Evolutionary conservation across 179 eudicot genomes (phyloP).

Genomic region (Pouteria campechiana): DNA sequence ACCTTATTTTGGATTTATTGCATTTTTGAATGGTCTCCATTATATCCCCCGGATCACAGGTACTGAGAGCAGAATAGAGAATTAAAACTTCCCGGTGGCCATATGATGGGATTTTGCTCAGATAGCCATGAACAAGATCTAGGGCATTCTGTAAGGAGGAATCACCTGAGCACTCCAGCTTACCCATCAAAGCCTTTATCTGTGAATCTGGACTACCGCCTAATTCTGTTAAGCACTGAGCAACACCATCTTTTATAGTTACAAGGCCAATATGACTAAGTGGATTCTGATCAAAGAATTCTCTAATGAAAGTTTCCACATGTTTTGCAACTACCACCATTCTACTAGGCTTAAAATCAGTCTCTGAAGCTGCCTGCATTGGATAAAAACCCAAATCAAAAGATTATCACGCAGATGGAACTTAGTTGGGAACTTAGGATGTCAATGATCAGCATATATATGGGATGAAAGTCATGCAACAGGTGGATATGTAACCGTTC

Average conservation of each 20-base stretch:
- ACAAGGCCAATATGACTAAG: constrained; percentile 85
- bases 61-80: constrained; percentile 74
- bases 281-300: constrained; percentile 93
- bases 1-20: constrained; percentile 81
- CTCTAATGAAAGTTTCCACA: constrained; percentile 76
- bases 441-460: too few species aligned
- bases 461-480: not conserved
- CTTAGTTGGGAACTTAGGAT: not conserved
- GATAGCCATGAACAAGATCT: constrained; percentile 63
- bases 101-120: constrained; percentile 73
- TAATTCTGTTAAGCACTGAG: constrained; percentile 72
- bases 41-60: constrained; percentile 95
- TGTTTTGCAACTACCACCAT: constrained; percentile 80
- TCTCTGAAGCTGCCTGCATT: constrained; percentile 80
- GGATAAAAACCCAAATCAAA: too few species aligned
- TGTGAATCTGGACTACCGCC: constrained; percentile 98
- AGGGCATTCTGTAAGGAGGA: constrained; percentile 85
- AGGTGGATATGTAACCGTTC: too few species aligned
- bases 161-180: constrained; percentile 86
- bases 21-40: constrained; percentile 83
- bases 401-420: too few species aligned
- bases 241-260: constrained; percentile 75
- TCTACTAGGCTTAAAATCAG: constrained; percentile 83
- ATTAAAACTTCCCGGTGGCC: constrained; percentile 91
- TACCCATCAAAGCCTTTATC: constrained; percentile 71